Conservation (phyloP, 306 rosid genomes). For the Begonia masoniana region DNA sequence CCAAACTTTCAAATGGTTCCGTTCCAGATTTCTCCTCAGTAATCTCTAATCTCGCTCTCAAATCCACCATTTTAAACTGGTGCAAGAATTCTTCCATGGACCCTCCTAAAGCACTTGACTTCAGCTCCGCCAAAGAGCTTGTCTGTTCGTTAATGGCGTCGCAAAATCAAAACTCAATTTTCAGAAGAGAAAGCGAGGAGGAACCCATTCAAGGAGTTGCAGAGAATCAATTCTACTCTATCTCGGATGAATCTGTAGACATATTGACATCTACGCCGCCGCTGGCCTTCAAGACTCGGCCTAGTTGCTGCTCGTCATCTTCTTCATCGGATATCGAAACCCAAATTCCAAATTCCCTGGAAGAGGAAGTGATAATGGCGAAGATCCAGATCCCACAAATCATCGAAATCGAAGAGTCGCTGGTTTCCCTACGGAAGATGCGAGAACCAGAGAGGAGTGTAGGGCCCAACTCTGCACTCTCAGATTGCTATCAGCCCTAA, state of each 20-base stretch:
- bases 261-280: constrained; percentile 28
- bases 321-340: constrained; percentile 49
- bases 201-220: constrained; percentile 16
- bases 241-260: constrained; percentile 39
- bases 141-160: constrained; percentile 24
- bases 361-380: constrained; percentile 32
- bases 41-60: constrained; percentile 69
- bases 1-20: constrained; percentile 39
- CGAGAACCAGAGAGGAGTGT: constrained; percentile 37
- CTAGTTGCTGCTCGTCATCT: constrained; percentile 46
- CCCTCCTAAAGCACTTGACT: constrained; percentile 25
- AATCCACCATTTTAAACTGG: constrained; percentile 70
- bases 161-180: not conserved
- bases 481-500: constrained; percentile 32
- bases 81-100: constrained; percentile 22
- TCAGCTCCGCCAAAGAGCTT: constrained; percentile 24
- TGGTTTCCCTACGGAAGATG: constrained; percentile 38
- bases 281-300: constrained; percentile 31
- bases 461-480: constrained; percentile 38
- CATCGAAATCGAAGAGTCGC: constrained; percentile 39
- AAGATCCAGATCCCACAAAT: constrained; percentile 38
- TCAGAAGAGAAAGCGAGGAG: constrained; percentile 5
- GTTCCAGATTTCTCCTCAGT: constrained; percentile 62
- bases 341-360: constrained; percentile 11
- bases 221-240: constrained; percentile 28